A percentile compares a stretch with the other conserved stretches of the same genome.
Evolutionary conservation across 179 eudicot genomes (phyloP).

Genomic region (Beta corolliflora): DNA sequence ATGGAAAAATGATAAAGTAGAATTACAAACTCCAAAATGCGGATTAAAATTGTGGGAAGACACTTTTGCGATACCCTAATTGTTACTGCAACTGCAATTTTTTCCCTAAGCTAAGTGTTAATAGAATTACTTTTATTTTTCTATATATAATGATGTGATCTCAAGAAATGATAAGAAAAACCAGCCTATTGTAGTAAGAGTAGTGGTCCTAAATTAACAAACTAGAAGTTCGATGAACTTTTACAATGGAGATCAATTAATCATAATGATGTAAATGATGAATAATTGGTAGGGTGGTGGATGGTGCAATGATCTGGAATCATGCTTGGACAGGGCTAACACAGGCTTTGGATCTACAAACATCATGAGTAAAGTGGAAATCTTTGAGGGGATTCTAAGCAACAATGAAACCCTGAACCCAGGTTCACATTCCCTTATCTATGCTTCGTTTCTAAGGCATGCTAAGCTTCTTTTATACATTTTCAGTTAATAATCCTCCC

Average conservation of each 20-base stretch:
- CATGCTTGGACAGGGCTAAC: slow-evolving; percentile 72
- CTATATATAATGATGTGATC: too few relatives aligned
- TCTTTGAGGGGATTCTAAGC: slow-evolving; percentile 81
- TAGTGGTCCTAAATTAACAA: neutral
- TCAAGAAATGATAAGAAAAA: too few relatives aligned
- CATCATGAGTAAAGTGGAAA: slow-evolving; percentile 63
- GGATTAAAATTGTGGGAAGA: too few relatives aligned
- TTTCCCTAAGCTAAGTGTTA: too few relatives aligned
- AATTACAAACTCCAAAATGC: too few relatives aligned
- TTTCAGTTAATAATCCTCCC: neutral
- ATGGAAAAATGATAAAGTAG: too few relatives aligned
- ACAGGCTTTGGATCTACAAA: slow-evolving; percentile 83
- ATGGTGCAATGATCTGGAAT: slow-evolving; percentile 87
- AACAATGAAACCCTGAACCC: slow-evolving; percentile 79
- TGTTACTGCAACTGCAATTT: too few relatives aligned
- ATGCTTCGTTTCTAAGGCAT: slow-evolving; percentile 3
- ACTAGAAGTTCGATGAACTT: neutral
- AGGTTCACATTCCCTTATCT: slow-evolving; percentile 35
- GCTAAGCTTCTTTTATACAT: neutral
- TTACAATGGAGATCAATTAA: neutral
- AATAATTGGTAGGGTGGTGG: slow-evolving; percentile 76
- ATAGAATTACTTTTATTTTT: too few relatives aligned
- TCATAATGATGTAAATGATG: neutral
- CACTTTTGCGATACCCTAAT: too few relatives aligned
- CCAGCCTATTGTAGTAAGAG: neutral